phyloP scores from a whole-genome alignment of 768 basidiomycete genomes.

The Rhodotorula graminis region DNA sequence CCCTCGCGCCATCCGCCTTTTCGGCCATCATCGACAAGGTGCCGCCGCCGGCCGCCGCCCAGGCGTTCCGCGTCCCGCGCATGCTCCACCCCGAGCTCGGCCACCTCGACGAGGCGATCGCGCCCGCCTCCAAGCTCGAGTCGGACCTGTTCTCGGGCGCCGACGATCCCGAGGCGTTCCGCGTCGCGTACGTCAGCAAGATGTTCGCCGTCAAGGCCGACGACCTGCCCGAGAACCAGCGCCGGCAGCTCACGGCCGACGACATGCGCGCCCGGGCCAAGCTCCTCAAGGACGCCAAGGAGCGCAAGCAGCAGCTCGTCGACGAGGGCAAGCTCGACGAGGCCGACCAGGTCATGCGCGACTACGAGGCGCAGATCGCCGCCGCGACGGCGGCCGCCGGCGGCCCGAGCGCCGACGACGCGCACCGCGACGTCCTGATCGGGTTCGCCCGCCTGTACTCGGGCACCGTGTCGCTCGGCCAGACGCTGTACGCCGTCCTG shows the following conservation, averaged over 20 bases:
- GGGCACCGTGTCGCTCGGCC: conserved; percentile 67
- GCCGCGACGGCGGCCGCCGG: conserved; percentile 5
- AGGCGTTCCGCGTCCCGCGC: conserved; percentile 75
- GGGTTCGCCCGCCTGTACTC: conserved; percentile 94
- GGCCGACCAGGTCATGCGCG: conserved; percentile 11
- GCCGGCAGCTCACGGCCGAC: conserved; percentile 68
- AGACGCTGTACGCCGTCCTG: conserved; percentile 65
- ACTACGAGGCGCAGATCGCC: conserved; percentile 24
- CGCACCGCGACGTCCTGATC: conserved; percentile 62
- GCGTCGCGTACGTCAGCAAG: conserved; percentile 90
- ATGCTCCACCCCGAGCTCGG: conserved; percentile 79
- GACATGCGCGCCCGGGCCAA: conserved; percentile 60
- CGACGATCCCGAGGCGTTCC: conserved; percentile 55
- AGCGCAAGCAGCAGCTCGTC: conserved; percentile 42
- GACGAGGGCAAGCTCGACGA: conserved; percentile 35
- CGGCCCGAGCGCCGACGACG: conserved; percentile 2
- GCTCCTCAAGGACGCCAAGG: conserved; percentile 50
- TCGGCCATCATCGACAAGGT: conserved; percentile 87
- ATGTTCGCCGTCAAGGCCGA: conserved; percentile 87
- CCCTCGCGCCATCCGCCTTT: conserved; percentile 85
- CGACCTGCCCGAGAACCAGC: conserved; percentile 82
- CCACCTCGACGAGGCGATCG: conserved; percentile 53
- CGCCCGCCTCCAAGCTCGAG: conserved; percentile 76
- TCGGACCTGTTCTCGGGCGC: conserved; percentile 71
- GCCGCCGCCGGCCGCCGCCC: conserved; percentile 79